Conservation (phyloP, 768 basidiomycete species). For the Trichaptum fuscoviolaceum region DNA sequence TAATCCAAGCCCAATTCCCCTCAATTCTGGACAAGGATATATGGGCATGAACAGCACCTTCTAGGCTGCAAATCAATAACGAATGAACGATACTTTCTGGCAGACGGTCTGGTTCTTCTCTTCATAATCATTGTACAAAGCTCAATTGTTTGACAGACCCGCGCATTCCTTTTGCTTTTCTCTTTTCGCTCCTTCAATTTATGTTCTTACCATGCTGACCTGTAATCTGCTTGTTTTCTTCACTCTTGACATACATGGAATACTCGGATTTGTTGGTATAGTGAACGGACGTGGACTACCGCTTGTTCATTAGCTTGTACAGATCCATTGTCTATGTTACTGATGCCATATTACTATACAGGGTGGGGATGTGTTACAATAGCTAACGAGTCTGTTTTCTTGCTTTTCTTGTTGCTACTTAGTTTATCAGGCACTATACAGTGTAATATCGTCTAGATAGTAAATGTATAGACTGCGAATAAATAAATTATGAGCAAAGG, state of each 20-base stretch:
- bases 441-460: not conserved
- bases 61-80: not conserved
- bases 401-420: not conserved
- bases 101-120: not conserved
- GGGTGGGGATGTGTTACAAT: not conserved
- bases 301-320: constrained; percentile 49
- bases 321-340: constrained; percentile 21
- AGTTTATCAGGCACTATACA: not conserved
- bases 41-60: constrained; percentile 28
- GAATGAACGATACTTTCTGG: not conserved
- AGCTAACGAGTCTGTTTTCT: not conserved
- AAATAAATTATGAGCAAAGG: not conserved
- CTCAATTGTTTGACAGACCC: not conserved
- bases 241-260: constrained; percentile 1
- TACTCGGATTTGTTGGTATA: constrained; percentile 28
- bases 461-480: not conserved
- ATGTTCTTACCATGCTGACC: not conserved
- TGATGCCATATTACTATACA: not conserved
- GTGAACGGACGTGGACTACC: constrained; percentile 53
- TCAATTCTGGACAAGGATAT: constrained; percentile 36
- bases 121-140: constrained; percentile 1
- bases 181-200: not conserved
- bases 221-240: not conserved
- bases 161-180: not conserved
- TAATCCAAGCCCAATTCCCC: constrained; percentile 64